phyloP scores from a whole-genome alignment of 2,329 filamentous ascomycete species.

The Pyrenophora teres region DNA sequence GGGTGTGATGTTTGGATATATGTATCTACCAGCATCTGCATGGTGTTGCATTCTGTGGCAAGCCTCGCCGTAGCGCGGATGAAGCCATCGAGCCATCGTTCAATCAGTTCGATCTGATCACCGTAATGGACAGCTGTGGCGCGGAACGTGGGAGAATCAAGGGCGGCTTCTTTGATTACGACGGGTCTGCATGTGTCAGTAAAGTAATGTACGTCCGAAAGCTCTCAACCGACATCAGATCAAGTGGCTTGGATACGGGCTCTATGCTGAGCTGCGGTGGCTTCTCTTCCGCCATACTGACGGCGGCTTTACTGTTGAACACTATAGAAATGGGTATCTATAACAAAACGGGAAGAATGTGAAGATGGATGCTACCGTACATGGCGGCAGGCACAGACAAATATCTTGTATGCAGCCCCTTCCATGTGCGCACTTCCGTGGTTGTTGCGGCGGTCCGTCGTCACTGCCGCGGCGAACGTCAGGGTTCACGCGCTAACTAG shows the following conservation, averaged over 20 bases:
- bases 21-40: slow-evolving; percentile 79
- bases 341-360: slow-evolving; percentile 5
- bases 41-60: slow-evolving; percentile 66
- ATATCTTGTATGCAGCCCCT: slow-evolving; percentile 15
- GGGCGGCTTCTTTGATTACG: slow-evolving; percentile 87
- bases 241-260: slow-evolving; percentile 49
- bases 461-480: slow-evolving; percentile 26
- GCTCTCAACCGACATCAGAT: slow-evolving; percentile 46
- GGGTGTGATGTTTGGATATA: slow-evolving; percentile 80
- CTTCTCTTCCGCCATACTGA: slow-evolving; percentile 44
- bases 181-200: slow-evolving; percentile 64
- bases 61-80: slow-evolving; percentile 66
- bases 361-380: slow-evolving; percentile 28
- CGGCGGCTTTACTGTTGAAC: not conserved
- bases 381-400: slow-evolving; percentile 16
- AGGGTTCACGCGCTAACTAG: slow-evolving; percentile 27
- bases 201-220: not conserved
- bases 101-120: slow-evolving; percentile 88
- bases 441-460: slow-evolving; percentile 22
- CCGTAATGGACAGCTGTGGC: slow-evolving; percentile 83
- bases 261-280: slow-evolving; percentile 40
- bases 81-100: slow-evolving; percentile 86
- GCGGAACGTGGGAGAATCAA: slow-evolving; percentile 95
- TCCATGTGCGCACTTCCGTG: slow-evolving; percentile 10
- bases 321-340: slow-evolving; percentile 10